Percentiles rank a stretch among this genome's conserved stretches.
phyloP scores from a whole-genome alignment of 2,329 filamentous ascomycete species.

The Ustilaginoidea virens region DNA sequence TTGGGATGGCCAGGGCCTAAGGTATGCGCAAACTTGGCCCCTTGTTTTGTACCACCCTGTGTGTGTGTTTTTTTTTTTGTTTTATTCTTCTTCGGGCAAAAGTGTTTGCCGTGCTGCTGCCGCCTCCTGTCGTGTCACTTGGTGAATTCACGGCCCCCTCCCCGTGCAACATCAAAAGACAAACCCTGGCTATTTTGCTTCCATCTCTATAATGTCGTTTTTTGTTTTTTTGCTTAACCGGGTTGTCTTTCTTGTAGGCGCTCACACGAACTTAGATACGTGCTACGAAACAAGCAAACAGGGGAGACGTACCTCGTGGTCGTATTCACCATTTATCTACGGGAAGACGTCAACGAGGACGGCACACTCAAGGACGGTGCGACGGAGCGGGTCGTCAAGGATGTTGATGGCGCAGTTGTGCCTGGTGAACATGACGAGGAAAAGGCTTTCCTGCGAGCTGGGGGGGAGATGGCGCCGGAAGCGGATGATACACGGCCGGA shows the following conservation, averaged over 20 bases:
- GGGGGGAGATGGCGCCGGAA: conserved; percentile 17
- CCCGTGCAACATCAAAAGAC: too few relatives aligned
- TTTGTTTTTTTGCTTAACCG: conserved; percentile 7
- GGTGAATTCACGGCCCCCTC: too few relatives aligned
- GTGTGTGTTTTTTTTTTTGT: conserved; percentile 3
- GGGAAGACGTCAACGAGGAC: conserved; percentile 46
- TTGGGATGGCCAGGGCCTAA: conserved; percentile 63
- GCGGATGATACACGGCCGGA: conserved; percentile 18
- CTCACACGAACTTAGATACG: conserved; percentile 80
- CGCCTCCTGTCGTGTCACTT: not conserved
- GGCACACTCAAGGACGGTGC: conserved; percentile 33
- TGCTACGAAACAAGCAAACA: conserved; percentile 66
- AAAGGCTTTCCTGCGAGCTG: conserved; percentile 22
- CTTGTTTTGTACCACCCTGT: conserved; percentile 2
- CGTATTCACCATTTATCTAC: conserved; percentile 60
- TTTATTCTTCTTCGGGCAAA: too few relatives aligned
- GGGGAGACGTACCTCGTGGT: conserved; percentile 67
- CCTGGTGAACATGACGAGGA: conserved; percentile 17
- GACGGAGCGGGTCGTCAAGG: conserved; percentile 12
- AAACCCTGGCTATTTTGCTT: conserved; percentile 3
- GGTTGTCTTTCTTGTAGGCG: conserved; percentile 35
- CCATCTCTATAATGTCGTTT: conserved; percentile 2
- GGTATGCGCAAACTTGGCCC: conserved; percentile 33
- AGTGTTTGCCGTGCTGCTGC: too few relatives aligned
- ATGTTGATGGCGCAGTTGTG: conserved; percentile 8